Evolutionary conservation across 352 stramenopile genomes (phyloP).

Genomic region (Aphanomyces astaci): DNA sequence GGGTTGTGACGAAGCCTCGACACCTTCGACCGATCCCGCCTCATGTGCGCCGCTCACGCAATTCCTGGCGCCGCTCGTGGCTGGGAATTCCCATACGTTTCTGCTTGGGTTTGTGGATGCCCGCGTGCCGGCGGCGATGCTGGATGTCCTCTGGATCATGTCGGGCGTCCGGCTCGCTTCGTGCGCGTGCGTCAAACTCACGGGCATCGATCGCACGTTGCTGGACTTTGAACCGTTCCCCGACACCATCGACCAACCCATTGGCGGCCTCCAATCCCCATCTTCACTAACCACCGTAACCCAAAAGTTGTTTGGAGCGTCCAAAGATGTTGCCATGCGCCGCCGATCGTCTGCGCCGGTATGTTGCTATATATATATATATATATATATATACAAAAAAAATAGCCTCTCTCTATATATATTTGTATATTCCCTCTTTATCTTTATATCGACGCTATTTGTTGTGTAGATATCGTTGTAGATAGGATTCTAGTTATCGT

Average conservation of each 20-base stretch:
- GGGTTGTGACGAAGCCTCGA: background rate
- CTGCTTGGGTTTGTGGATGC: conserved; percentile 4
- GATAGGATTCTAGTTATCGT: too few relatives aligned
- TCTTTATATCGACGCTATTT: too few relatives aligned
- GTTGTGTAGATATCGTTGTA: too few relatives aligned
- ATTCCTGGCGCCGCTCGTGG: conserved; percentile 16
- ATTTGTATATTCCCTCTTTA: too few relatives aligned
- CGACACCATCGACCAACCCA: background rate
- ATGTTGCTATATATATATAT: background rate
- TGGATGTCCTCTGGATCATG: conserved; percentile 20
- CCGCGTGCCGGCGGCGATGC: background rate
- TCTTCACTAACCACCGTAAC: background rate
- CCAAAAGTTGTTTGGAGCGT: background rate
- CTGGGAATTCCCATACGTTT: conserved; percentile 21
- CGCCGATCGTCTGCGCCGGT: background rate
- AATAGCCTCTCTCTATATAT: background rate
- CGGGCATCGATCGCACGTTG: background rate
- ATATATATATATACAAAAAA: background rate
- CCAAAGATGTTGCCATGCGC: background rate
- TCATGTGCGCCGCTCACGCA: background rate
- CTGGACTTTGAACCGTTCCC: conserved; percentile 11
- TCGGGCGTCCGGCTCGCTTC: conserved; percentile 16
- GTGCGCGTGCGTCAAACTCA: conserved; percentile 12
- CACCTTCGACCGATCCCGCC: too few relatives aligned
- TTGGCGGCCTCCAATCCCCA: too few relatives aligned